phyloP scores from a whole-genome alignment of 2,329 filamentous ascomycete genomes.

The Alternaria panax region DNA sequence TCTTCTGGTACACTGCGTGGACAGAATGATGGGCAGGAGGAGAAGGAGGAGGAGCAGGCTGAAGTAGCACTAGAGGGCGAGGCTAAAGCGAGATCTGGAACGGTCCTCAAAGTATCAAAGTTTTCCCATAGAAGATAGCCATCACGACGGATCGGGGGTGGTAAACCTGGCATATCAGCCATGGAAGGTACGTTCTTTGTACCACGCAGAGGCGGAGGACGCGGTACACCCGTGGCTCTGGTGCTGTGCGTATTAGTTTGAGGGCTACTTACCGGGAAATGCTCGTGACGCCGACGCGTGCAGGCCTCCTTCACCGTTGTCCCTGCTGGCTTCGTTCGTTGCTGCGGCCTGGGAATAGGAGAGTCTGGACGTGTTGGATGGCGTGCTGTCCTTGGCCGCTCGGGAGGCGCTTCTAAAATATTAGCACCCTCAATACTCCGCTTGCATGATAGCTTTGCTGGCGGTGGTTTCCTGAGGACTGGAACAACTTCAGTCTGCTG shows the following conservation, averaged over 20 bases:
- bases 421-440: not conserved
- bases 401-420: not conserved
- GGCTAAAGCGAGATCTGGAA: not conserved
- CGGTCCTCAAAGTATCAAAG: not conserved
- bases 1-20: not conserved
- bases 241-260: not conserved
- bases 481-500: not conserved
- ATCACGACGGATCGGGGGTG: not conserved
- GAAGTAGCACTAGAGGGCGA: not conserved
- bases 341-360: not conserved
- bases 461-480: not conserved
- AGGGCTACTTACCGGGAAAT: not conserved
- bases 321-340: not conserved
- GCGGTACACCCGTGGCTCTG: not conserved
- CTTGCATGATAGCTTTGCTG: not conserved
- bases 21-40: too few species aligned
- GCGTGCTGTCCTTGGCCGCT: too few species aligned
- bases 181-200: not conserved
- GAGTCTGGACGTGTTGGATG: not conserved
- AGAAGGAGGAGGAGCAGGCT: too few species aligned
- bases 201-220: not conserved
- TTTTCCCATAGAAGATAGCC: not conserved
- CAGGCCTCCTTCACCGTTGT: not conserved
- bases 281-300: not conserved
- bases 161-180: not conserved